phyloP scores from a whole-genome alignment of 768 basidiomycete species.

The Hypholoma fasciculare region DNA sequence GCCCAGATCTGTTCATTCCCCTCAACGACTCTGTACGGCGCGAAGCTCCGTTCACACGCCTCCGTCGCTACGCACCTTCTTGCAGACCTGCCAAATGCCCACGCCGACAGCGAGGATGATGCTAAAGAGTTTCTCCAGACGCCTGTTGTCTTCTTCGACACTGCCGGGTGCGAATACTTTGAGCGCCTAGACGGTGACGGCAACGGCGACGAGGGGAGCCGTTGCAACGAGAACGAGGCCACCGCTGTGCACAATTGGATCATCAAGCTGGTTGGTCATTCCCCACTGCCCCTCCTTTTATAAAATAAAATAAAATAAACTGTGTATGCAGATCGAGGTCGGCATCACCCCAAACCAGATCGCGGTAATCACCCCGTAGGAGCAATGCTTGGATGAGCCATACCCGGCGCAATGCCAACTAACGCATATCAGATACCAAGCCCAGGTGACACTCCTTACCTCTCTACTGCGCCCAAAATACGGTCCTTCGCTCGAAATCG shows the following conservation, averaged over 20 bases:
- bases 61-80: conserved; percentile 76
- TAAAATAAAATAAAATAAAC: background rate
- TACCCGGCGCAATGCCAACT: background rate
- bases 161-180: conserved; percentile 90
- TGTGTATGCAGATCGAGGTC: conserved; percentile 46
- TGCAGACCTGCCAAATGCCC: conserved; percentile 61
- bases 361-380: conserved; percentile 82
- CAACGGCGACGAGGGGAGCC: conserved; percentile 85
- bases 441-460: conserved; percentile 86
- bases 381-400: conserved; percentile 16
- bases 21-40: conserved; percentile 76
- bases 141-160: conserved; percentile 93
- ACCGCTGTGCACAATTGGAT: conserved; percentile 84
- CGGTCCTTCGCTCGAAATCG: conserved; percentile 78
- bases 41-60: conserved; percentile 64
- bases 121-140: conserved; percentile 70
- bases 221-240: conserved; percentile 94
- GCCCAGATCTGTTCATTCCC: conserved; percentile 83
- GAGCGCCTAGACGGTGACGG: conserved; percentile 79
- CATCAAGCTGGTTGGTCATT: conserved; percentile 60
- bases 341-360: conserved; percentile 74
- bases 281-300: background rate
- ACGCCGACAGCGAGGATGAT: conserved; percentile 59
- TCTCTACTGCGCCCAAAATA: conserved; percentile 72
- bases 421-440: conserved; percentile 71